Conservation (phyloP, 1,284 basidiomycete genomes). For the Anthracocystis setariae region DNA sequence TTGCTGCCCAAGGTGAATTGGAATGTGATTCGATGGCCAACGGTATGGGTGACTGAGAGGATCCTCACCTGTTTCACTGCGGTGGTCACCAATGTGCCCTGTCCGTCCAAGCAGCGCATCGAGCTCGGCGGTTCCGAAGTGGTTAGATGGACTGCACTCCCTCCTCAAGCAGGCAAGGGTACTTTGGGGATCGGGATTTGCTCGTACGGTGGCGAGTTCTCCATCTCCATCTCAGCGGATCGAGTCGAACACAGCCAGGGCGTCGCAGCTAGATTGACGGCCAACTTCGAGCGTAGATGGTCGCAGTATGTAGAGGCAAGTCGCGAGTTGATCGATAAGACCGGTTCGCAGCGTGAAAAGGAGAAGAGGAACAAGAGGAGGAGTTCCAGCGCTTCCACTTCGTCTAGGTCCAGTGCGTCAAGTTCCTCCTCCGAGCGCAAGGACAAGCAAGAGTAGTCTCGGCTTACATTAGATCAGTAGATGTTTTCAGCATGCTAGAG, state of each 20-base stretch:
- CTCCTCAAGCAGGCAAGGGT: slow-evolving; percentile 61
- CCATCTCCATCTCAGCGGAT: slow-evolving; percentile 61
- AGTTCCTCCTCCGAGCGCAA: neutral
- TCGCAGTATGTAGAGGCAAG: slow-evolving; percentile 38
- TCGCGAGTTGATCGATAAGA: slow-evolving; percentile 18
- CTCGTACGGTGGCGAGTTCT: slow-evolving; percentile 55
- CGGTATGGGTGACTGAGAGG: slow-evolving; percentile 22
- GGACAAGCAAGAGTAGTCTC: neutral
- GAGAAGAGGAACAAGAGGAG: slow-evolving; percentile 5
- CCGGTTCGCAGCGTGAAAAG: slow-evolving; percentile 14
- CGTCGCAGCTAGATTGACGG: slow-evolving; percentile 49
- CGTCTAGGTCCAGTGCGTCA: neutral
- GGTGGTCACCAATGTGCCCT: slow-evolving; percentile 65
- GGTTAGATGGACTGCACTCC: slow-evolving; percentile 52
- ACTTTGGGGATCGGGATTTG: slow-evolving; percentile 65
- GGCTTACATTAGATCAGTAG: neutral
- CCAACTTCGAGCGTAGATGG: slow-evolving; percentile 50
- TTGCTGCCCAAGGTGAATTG: slow-evolving; percentile 19
- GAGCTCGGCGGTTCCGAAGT: slow-evolving; percentile 49
- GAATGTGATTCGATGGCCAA: slow-evolving; percentile 26
- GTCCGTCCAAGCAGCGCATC: slow-evolving; percentile 52
- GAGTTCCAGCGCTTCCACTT: neutral
- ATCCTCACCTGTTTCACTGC: slow-evolving; percentile 50
- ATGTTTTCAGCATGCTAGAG: neutral
- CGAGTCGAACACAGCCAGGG: slow-evolving; percentile 49